Percentiles rank a stretch among this genome's conserved stretches.
phyloP scores from a whole-genome alignment of 164 flowering plant species.

The Akebia trifoliata region DNA sequence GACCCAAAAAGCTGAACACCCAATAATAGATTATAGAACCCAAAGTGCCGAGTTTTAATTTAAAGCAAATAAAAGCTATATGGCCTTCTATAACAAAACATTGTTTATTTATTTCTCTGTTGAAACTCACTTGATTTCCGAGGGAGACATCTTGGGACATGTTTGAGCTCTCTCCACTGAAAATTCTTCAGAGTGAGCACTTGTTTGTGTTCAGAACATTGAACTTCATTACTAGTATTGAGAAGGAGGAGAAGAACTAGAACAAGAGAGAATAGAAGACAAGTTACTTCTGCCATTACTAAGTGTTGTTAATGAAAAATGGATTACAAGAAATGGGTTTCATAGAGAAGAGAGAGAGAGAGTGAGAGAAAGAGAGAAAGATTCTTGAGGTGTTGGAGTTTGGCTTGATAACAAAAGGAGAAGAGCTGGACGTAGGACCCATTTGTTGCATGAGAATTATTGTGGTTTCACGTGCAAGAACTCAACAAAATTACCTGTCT shows the following conservation, averaged over 20 bases:
- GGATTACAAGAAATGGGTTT: slow-evolving; percentile 15
- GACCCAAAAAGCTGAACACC: neutral
- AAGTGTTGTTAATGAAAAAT: slow-evolving; percentile 9
- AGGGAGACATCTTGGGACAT: slow-evolving; percentile 26
- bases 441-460: slow-evolving; percentile 79
- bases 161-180: slow-evolving; percentile 26
- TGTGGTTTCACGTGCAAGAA: slow-evolving; percentile 65
- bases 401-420: slow-evolving; percentile 59
- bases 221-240: slow-evolving; percentile 15
- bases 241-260: slow-evolving; percentile 19
- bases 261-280: slow-evolving; percentile 15
- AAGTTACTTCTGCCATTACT: slow-evolving; percentile 26
- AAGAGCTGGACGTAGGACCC: slow-evolving; percentile 55
- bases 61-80: neutral
- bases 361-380: slow-evolving; percentile 21
- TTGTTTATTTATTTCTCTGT: neutral
- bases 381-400: slow-evolving; percentile 49
- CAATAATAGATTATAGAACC: slow-evolving; percentile 7
- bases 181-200: slow-evolving; percentile 32
- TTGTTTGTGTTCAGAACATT: slow-evolving; percentile 29
- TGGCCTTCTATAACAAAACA: neutral
- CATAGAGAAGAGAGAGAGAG: slow-evolving; percentile 8
- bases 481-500: slow-evolving; percentile 16
- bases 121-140: slow-evolving; percentile 60
- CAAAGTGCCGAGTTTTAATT: neutral